Evolutionary conservation across 495 filamentous ascomycete genomes (phyloP), one percentile per base, ranked within the genome.

Genomic region (Aspergillus leporis): DNA sequence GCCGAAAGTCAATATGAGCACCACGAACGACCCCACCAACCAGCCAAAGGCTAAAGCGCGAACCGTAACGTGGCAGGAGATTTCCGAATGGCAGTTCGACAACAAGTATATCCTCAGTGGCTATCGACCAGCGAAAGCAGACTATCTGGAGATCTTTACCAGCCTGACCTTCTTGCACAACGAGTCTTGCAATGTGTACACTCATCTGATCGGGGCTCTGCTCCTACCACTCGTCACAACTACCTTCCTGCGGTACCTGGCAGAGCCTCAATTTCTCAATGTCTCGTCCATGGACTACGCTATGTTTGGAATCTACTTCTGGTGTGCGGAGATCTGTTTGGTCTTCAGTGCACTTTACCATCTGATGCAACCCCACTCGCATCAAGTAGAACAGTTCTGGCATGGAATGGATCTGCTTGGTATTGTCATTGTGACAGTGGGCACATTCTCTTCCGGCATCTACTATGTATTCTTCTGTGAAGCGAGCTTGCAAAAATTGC

Each of bases 391-490:
- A 36, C 34, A 36, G 34, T 36, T 36, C 9, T 36, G 34, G 34
- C 34, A 36, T 36, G 34, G 34, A 36, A 36, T 36, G 34, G 47
- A 54, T 58, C 58, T 64, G 31, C 51, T 61, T 43, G 59, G 61
- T 31, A 64, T 64, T 49, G 51, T 61, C 59, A 49, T 64, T 56
- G 31, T 61, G 41, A 64, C 47, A 47, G 51, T 60, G 28, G 61
- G 61, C 43, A 64, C 51, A 55, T 61, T 64, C 21, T 46, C 36
- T 56, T 50, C 61, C 16, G 61, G 58, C 30, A 61, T 64, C 36
- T 64, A 61, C 34, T 64, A 64, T 49, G 38, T 56, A 45, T 64
- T 64, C 47, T 56, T 56, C 59, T 64, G 61, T 57, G 52, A 64
- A 63, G 41, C 49, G 38, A 53, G 31, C 38, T 60, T 60, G 55